Evolutionary conservation across 176 grass and related monocot species (phyloP), one percentile per base, ranked within the genome.

Genomic region (Zoysia japonica): DNA sequence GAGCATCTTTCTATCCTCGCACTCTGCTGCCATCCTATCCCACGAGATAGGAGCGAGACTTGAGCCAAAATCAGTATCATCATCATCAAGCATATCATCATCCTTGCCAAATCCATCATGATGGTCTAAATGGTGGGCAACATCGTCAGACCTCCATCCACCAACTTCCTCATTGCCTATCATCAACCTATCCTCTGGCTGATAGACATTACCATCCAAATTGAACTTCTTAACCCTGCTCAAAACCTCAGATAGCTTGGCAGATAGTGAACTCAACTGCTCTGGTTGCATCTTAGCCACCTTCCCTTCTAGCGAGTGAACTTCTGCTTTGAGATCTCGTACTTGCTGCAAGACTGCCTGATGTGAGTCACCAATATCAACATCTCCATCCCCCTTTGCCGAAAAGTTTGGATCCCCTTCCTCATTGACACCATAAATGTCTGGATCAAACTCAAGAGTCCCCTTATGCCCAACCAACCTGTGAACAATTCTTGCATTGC

Each of bases 401-500:
- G 88, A 71, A 67, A 89, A 93, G 67, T 16, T 84, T 42, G 90
- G 67, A 63, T 96, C 90, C 12, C 83, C 79, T 70, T 99, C 96
- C 51, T 96, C 92, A 48, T 47, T 94, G 11, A 96, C 75, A 38
- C 89, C 88, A 74, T 96, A 99, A 55, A 91, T 82, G 50, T 91
- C 96, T 8, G 90, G 90, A 81, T 99, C 96, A 44, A 99, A 89
- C 51, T 95, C 96, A 70, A 95, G 78, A 43, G 88, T 53, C 0
- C 90, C 96, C 82, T 95, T 96, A 68, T 95, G 90, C 44, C 96
- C 96, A 39, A 99, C 92, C 81, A 93, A 74, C 48, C 96, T 87
- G 79, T 99, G 96, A 71, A 96, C 90, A 67, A 99, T 99, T 68
- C 96, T 89, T 11, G 96, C 96, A 87, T 87, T 99, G 54, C 96